These are phyloP conservation scores for Aspergillus oerlinghausenensis DNA, from an alignment of 2,329 filamentous ascomycete genomes.

Conservation along the genomic window DNA sequence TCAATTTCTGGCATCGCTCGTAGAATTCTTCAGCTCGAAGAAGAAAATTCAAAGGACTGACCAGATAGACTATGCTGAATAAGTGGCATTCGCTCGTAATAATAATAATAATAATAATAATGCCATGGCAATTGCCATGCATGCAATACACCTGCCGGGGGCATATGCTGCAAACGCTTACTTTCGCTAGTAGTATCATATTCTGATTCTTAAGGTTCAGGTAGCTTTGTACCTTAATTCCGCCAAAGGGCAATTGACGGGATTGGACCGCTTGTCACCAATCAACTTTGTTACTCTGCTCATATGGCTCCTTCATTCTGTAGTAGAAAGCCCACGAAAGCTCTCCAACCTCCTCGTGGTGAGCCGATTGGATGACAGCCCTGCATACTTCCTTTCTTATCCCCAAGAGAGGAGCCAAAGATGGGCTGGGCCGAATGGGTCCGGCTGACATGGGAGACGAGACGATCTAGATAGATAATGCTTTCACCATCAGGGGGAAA, in stretches of 20 bases:
- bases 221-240: background rate
- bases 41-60: background rate
- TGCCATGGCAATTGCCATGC: background rate
- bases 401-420: background rate
- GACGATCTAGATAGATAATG: background rate
- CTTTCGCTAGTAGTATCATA: too few relatives aligned
- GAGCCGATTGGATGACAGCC: conserved; percentile 15
- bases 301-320: background rate
- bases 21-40: background rate
- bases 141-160: background rate
- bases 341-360: conserved; percentile 11
- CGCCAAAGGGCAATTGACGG: background rate
- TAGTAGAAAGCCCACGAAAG: background rate
- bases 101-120: background rate
- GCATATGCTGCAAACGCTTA: background rate
- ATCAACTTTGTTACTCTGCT: too few relatives aligned
- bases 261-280: background rate
- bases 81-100: background rate
- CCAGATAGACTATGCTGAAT: background rate
- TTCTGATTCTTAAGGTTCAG: background rate
- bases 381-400: background rate
- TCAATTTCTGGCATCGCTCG: background rate
- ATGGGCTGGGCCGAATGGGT: background rate
- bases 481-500: background rate
- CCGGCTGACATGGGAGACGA: background rate